phyloP scores from a whole-genome alignment of 305 asterid genomes.

The Fraxinus baroniana region DNA sequence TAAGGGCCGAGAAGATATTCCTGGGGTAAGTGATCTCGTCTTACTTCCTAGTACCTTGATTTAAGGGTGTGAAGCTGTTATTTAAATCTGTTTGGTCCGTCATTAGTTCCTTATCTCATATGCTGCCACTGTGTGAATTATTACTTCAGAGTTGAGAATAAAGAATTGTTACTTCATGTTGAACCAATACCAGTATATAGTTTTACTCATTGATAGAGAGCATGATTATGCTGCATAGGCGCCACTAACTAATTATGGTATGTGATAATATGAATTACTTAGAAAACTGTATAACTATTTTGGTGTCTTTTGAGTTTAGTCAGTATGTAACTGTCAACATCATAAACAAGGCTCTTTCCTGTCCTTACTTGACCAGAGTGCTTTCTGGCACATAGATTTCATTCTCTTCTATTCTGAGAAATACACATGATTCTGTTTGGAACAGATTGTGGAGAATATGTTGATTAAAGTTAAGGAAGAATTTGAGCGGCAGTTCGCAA shows the following conservation, averaged over 20 bases:
- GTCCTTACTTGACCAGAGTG: constrained; percentile 10
- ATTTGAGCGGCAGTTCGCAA: constrained; percentile 50
- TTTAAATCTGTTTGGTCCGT: constrained; percentile 9
- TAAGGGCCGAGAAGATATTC: constrained; percentile 77
- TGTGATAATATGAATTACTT: constrained; percentile 7
- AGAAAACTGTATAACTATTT: neutral
- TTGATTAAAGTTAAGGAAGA: constrained; percentile 68
- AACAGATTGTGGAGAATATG: constrained; percentile 74
- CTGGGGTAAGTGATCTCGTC: constrained; percentile 50
- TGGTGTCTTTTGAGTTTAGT: neutral
- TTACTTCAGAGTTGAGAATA: neutral
- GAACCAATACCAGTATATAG: neutral
- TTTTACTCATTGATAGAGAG: neutral
- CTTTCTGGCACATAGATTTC: constrained; percentile 8
- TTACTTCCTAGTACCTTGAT: constrained; percentile 6
- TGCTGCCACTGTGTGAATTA: constrained; percentile 11
- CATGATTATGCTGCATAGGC: neutral
- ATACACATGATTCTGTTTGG: constrained; percentile 23
- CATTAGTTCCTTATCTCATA: neutral
- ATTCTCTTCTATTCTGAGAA: constrained; percentile 21
- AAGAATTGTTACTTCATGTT: neutral
- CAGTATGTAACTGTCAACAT: neutral
- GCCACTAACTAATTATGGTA: neutral
- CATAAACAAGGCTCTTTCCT: neutral
- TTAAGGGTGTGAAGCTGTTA: neutral